Base-by-base conservation (phyloP, 768 basidiomycete species). In the Asterophora parasitica region DNA sequence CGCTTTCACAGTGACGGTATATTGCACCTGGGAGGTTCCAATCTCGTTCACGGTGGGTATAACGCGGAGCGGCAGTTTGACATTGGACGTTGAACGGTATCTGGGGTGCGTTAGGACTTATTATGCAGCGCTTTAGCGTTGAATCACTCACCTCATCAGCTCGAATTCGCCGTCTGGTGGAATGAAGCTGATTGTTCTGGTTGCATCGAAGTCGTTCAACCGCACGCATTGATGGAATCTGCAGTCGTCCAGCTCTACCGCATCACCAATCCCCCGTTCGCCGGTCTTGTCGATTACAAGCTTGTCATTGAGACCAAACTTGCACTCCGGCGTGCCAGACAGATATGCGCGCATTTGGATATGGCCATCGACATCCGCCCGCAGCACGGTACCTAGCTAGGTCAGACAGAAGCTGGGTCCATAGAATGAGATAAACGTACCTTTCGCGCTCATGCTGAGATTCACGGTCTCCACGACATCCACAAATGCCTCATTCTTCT, bases 401-500 rank as follows among this genome's bases (percentile, higher is more conserved):
- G 49, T 56, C 28, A 46, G 52, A 45, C 28, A 46, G 52, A 45
- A 19, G 2, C 17, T 31, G 44, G 39, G 30, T n/a, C 12, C 12
- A 6, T 16, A 0, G 6, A 34, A 1, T 4, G 33, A 4, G 37
- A 32, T 28, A 43, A 12, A 61, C 74, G 40, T 51, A 88, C 93
- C 94, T 72, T 95, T 97, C 2, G 93, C 88, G 63, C 92, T 95
- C 94, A 98, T 96, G 58, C 91, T 85, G 46, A 98, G 65, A 61
- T 99, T 98, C 52, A 99, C 90, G 2, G 79, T 90, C 71, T 99
- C 96, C 36, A 99, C 89, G 7, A 99, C 96, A 62, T 99, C 96
- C n/a, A 99, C 95, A 57, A 98, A 99, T 0, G 96, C 96, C 61
- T 99, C 96, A 56, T 99, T 99, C 78, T 98, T 99, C 74, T 96